Conservation (phyloP, 2,329 filamentous ascomycete species). For the Exophiala bonariae region DNA sequence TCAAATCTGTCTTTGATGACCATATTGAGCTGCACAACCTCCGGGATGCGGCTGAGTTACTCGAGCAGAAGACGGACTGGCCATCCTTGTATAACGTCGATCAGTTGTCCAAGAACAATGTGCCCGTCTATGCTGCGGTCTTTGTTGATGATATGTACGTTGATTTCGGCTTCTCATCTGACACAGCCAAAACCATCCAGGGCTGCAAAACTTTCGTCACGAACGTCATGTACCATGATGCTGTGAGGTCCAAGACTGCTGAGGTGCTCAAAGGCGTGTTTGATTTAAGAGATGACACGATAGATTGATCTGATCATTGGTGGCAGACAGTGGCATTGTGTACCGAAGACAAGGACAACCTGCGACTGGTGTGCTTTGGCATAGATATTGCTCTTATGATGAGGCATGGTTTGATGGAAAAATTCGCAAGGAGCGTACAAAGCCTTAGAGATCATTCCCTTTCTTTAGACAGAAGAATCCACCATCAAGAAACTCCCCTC, state of each 20-base stretch:
- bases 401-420: too few relatives aligned
- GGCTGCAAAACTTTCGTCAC: constrained; percentile 80
- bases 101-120: constrained; percentile 72
- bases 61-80: constrained; percentile 72
- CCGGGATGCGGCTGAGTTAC: constrained; percentile 65
- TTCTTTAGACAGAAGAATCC: too few relatives aligned
- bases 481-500: too few relatives aligned
- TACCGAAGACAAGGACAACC: too few relatives aligned
- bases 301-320: too few relatives aligned
- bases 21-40: constrained; percentile 74
- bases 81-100: constrained; percentile 72
- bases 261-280: constrained; percentile 78
- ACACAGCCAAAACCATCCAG: constrained; percentile 73
- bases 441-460: too few relatives aligned
- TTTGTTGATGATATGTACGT: constrained; percentile 94
- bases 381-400: too few relatives aligned
- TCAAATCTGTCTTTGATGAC: constrained; percentile 37
- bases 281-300: constrained; percentile 68
- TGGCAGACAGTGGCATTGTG: too few relatives aligned
- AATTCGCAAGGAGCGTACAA: too few relatives aligned
- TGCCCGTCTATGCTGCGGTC: constrained; percentile 82
- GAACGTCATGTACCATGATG: constrained; percentile 85
- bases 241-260: constrained; percentile 68
- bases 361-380: too few relatives aligned
- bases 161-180: constrained; percentile 69